A percentile compares a stretch with the other conserved stretches of the same genome.
Conservation (phyloP, 2,329 filamentous ascomycete species). For the Lachnellula hyalina region DNA sequence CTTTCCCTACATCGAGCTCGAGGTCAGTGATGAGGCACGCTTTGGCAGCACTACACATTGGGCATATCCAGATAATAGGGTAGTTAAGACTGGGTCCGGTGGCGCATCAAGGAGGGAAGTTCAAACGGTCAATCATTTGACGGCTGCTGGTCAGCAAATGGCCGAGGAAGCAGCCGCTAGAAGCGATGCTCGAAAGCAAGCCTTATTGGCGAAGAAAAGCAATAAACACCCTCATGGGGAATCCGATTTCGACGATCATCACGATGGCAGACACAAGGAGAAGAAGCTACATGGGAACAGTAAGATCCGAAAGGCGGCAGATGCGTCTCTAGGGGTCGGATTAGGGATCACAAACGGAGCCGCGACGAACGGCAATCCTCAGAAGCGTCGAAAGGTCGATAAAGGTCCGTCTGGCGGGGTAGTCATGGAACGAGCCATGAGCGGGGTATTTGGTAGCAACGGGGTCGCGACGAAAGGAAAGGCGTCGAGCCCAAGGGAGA, state of each 20-base stretch:
- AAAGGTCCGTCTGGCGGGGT: slow-evolving; percentile 49
- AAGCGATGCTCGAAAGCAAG: slow-evolving; percentile 80
- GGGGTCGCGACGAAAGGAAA: slow-evolving; percentile 49
- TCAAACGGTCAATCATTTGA: slow-evolving; percentile 63
- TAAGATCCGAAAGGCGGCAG: slow-evolving; percentile 60
- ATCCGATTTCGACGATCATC: slow-evolving; percentile 72
- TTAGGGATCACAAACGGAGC: slow-evolving; percentile 59
- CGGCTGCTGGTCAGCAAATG: slow-evolving; percentile 67
- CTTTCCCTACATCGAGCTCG: slow-evolving; percentile 77
- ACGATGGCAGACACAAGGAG: slow-evolving; percentile 39
- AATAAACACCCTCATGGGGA: slow-evolving; percentile 57
- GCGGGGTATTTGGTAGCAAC: slow-evolving; percentile 46
- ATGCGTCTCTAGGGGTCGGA: slow-evolving; percentile 48
- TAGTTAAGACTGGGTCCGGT: slow-evolving; percentile 55
- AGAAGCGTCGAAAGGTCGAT: slow-evolving; percentile 80
- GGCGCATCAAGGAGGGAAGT: slow-evolving; percentile 76
- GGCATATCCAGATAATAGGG: slow-evolving; percentile 87
- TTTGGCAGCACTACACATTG: slow-evolving; percentile 89
- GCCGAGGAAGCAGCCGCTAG: slow-evolving; percentile 80
- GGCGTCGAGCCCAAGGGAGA: slow-evolving; percentile 61
- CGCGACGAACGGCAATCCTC: slow-evolving; percentile 45
- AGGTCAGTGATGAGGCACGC: slow-evolving; percentile 92
- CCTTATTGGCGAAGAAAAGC: slow-evolving; percentile 68
- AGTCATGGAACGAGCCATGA: slow-evolving; percentile 64
- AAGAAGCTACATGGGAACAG: slow-evolving; percentile 59